Evolutionary conservation across 2,329 filamentous ascomycete species (phyloP), one percentile per base, ranked within the genome.

Genomic region (Pyrenophora tritici-repentis): DNA sequence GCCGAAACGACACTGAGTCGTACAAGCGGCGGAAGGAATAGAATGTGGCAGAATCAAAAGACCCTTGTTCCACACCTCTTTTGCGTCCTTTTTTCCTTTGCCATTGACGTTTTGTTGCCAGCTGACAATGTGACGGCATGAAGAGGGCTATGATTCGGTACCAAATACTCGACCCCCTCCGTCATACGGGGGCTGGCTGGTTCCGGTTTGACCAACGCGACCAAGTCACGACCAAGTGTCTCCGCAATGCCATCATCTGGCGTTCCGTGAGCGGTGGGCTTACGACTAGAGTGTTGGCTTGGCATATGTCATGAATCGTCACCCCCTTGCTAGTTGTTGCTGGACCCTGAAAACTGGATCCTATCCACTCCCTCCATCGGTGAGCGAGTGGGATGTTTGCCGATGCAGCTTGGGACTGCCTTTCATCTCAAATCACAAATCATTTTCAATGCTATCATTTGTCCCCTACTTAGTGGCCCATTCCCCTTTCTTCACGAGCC

Each of bases 11-110:
- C 52, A 47, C 37, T 22, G 26, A 17, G 48, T 51, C 50, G 47
- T 54, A 36, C 34, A 53, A 46, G 59, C 59, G 55, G 52, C 61
- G 54, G 51, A 58, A 44, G 52, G 43, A 59, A 57, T 47, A 56
- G 54, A 59, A 55, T 54, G 55, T 43, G 48, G 46, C 50, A 59
- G 38, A 65, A 63, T 59, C 41, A 60, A 62, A 62, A 66, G 50
- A 67, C 59, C 56, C 60, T 39, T 53, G 53, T 49, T 56, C 20
- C 33, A 14, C 35, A 46, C 39, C 26, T 41, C 35, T 26, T 44
- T 37, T 31, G 10, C 45, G 39, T 42, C 43, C 35, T 31, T 24
- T 18, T 35, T 29, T 37, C 34, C 13, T 18, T 24, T 3, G 22
- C 22, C 1, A 7, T 24, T 4, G 8, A 24, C 8, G 17, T 42